Conservation (phyloP, 352 stramenopile species). For the Phytopythium delawarense region DNA sequence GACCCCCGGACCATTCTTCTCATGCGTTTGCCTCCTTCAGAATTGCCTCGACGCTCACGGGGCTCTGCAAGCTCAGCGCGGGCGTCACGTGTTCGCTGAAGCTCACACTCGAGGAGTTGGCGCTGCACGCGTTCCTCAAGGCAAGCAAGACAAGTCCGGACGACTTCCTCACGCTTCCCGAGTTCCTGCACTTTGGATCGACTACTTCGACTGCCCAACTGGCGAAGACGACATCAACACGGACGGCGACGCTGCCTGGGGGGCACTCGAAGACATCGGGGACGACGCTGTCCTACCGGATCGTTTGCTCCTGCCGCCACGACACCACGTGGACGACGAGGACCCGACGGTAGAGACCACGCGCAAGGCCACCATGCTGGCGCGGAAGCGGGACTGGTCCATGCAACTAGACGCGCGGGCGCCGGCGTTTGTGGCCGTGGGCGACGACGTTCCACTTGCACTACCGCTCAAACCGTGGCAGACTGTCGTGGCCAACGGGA, state of each 20-base stretch:
- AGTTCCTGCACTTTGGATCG: conserved; percentile 83
- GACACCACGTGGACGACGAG: not conserved
- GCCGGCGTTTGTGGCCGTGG: conserved; percentile 24
- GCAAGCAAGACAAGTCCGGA: conserved; percentile 55
- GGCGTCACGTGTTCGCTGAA: conserved; percentile 74
- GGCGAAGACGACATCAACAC: conserved; percentile 38
- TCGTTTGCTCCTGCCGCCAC: not conserved
- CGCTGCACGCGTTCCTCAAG: conserved; percentile 66
- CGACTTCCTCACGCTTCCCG: conserved; percentile 54
- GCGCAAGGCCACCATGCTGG: conserved; percentile 13
- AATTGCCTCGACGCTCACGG: conserved; percentile 88
- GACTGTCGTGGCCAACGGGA: conserved; percentile 48
- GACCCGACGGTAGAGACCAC: not conserved
- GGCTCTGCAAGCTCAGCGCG: conserved; percentile 81
- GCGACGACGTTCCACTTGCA: conserved; percentile 5
- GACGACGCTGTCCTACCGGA: not conserved
- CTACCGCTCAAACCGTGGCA: conserved; percentile 50
- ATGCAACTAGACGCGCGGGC: conserved; percentile 43
- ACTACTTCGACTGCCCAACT: conserved; percentile 70
- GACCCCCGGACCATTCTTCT: not conserved
- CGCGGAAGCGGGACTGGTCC: conserved; percentile 41
- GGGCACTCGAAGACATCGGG: conserved; percentile 4
- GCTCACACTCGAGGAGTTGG: conserved; percentile 77
- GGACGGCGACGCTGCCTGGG: conserved; percentile 54
- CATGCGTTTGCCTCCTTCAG: conserved; percentile 10